Base-by-base conservation (phyloP, 306 rosid species). In the Macrotyloma uniflorum region DNA sequence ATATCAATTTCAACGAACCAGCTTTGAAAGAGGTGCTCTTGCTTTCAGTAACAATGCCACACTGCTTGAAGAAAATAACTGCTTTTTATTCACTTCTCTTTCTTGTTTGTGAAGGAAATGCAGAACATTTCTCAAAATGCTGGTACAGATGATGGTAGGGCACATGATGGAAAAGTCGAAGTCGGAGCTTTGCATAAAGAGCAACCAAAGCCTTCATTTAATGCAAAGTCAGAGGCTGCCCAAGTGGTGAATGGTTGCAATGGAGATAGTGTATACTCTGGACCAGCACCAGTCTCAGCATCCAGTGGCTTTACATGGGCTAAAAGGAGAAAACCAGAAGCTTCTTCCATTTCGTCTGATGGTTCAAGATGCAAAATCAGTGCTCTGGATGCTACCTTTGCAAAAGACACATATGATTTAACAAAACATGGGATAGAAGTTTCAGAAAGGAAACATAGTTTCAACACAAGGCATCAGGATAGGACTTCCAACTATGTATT, bases 301-400 rank as follows among this genome's bases (percentile, higher is more conserved):
- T 89, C 97, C 78, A 90, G 88, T 33, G 97, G 94, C 74, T 91
- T 92, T 78, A 55, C 93, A 15, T 95, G 97, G 99, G 90, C 85
- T 2, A 86, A 85, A 77, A 82, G 80, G 69, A 82, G 87, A 85
- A 89, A 85, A 26, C 83, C 80, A 20, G 91, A 84, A 15, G 67
- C 67, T 76, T 35, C 87, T 55, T 96, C 98, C 14, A 72, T 87
- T 13, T 67, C 93, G 69, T 96, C 99, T 45, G 94, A 91, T 38
- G 88, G 96, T 15, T 85, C 93, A 43, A 88, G 85, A 81, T 92
- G 98, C 87, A 94, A 90, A 75, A 76, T 90, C 74, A 94, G 97
- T 83, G 88, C 87, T 28, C 51, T 96, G 30, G 99, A 96, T 78
- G 89, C 99, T 57, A 81, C 88, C 4, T 96, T 91, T 67, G 98